Evolutionary conservation across 1,284 basidiomycete genomes (phyloP), one percentile per base, ranked within the genome.

Genomic region (Cutaneotrichosporon mucoides): DNA sequence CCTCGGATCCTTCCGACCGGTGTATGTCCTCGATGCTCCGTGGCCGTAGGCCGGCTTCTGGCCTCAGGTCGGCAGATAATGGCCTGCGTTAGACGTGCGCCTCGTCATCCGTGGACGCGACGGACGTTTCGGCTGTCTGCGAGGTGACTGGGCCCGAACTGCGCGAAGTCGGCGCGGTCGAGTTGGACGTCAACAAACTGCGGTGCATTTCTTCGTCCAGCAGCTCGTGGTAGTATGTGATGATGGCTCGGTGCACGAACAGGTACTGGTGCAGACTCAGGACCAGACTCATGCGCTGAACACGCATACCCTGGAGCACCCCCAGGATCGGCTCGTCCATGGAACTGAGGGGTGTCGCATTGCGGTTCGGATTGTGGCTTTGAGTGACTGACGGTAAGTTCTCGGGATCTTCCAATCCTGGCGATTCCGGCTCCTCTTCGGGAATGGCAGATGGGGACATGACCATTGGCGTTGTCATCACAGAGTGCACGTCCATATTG

Each of bases 201-300:
- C n/a, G n/a, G 42, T 16, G 52, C 8, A 33, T 7, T 41, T 73
- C 86, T 71, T 90, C 86, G 68, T 92, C 90, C 48, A 88, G 80
- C 53, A 92, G 82, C 79, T 84, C 82, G 71, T 93, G 77, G 48
- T 88, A 85, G 36, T 89, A 88, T 71, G 90, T 87, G 56, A 93
- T 85, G 62, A 94, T 84, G 13, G 88, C 90, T 38, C 87, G 86
- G 71, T 94, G 89, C 35, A 92, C 88, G 73, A 93, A 94, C 24
- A 93, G 85, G 70, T 92, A 94, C 79, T 94, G 91, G 61, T 91
- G 81, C 69, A 93, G 77, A 71, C 87, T 91, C 80, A 92, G 91
- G 68, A 90, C 92, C 59, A 94, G 76, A 68, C 89, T 91, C 91
- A 94, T 94, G 53, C 91, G 81, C 78, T 94, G 91, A 71, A 92